A percentile compares a stretch with the other conserved stretches of the same genome.
phyloP scores from a whole-genome alignment of 495 filamentous ascomycete genomes.

The Parachaetomium inaequale region DNA sequence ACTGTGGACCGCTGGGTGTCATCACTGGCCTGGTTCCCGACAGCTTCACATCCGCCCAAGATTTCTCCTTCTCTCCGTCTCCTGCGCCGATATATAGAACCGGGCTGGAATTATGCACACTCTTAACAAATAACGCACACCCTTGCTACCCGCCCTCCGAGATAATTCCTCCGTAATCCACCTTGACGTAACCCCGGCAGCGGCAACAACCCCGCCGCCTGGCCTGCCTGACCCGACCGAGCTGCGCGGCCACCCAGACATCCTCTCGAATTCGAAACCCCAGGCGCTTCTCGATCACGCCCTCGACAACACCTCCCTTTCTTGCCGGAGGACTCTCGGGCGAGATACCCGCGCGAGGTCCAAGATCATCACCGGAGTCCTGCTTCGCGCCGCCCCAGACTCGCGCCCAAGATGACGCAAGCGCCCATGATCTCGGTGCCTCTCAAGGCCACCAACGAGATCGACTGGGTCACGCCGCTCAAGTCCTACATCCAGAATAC shows the following conservation, averaged over 20 bases:
- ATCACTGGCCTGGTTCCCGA: neutral
- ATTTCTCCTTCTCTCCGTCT: neutral
- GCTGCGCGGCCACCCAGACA: neutral
- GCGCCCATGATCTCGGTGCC: constrained; percentile 90
- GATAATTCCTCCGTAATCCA: neutral
- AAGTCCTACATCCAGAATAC: constrained; percentile 90
- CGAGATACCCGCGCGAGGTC: neutral
- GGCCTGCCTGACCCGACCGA: neutral
- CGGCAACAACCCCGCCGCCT: constrained; percentile 1
- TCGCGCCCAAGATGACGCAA: constrained; percentile 56
- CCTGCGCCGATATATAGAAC: neutral
- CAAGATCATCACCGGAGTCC: neutral
- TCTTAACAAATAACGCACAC: neutral
- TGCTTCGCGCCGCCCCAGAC: constrained; percentile 6
- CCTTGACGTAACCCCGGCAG: constrained; percentile 4
- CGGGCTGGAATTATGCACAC: neutral
- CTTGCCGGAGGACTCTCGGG: neutral
- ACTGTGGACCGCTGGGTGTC: neutral
- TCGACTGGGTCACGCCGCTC: constrained; percentile 93
- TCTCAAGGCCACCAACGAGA: constrained; percentile 97
- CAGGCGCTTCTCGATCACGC: neutral
- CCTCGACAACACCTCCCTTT: neutral
- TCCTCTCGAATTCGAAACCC: neutral
- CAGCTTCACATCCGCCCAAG: neutral
- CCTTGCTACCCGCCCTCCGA: neutral